These are phyloP conservation scores for Quercus berberidifolia DNA, from an alignment of 306 rosid species.

Conservation along the genomic window DNA sequence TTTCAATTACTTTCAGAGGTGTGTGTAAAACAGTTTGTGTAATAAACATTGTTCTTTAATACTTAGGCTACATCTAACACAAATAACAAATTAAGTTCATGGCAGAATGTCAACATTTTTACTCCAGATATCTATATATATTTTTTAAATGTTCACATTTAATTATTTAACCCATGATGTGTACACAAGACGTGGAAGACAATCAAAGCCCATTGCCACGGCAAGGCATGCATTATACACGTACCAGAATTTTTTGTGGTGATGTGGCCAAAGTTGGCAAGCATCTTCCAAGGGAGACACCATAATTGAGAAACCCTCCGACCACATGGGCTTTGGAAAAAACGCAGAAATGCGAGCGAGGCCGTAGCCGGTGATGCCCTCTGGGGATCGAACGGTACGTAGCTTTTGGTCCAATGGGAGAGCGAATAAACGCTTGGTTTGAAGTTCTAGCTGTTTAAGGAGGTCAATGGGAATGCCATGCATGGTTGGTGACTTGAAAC, in stretches of 20 bases:
- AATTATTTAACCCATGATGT: no score
- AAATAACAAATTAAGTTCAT: no score
- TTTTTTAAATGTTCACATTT: no score
- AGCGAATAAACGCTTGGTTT: slow-evolving; percentile 19
- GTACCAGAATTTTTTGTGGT: slow-evolving; percentile 43
- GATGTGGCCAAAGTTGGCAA: slow-evolving; percentile 48
- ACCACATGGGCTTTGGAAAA: slow-evolving; percentile 39
- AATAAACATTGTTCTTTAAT: no score
- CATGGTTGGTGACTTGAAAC: slow-evolving; percentile 41
- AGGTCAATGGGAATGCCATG: slow-evolving; percentile 18
- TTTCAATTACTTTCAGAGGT: no score
- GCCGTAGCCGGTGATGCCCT: slow-evolving; percentile 40
- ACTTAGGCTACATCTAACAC: no score
- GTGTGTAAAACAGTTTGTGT: no score
- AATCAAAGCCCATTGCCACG: background rate
- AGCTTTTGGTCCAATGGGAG: slow-evolving; percentile 38
- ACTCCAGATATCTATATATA: no score
- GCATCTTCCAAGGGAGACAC: slow-evolving; percentile 40
- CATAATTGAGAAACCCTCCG: slow-evolving; percentile 41
- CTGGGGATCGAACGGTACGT: slow-evolving; percentile 25
- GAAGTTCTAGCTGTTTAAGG: slow-evolving; percentile 9
- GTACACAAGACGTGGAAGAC: no score
- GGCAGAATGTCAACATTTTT: no score
- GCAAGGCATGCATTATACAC: slow-evolving; percentile 7
- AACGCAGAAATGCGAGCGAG: slow-evolving; percentile 23